These are phyloP conservation scores for Fusarium circinatum DNA, from an alignment of 2,329 filamentous ascomycete genomes.

Conservation along the genomic window DNA sequence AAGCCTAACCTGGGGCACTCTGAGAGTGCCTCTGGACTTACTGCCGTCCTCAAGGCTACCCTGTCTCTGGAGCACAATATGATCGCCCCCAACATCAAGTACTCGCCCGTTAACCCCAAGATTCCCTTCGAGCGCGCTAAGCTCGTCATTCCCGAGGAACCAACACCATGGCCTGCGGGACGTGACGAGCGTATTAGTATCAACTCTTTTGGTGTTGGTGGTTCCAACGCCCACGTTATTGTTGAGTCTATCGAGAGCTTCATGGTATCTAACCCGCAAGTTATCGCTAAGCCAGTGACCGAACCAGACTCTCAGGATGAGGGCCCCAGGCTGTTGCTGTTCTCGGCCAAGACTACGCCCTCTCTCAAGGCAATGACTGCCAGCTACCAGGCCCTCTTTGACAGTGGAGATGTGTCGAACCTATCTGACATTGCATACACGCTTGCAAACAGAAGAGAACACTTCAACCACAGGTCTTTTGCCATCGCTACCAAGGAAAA, in stretches of 20 bases:
- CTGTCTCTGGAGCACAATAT: constrained; percentile 46
- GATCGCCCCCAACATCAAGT: constrained; percentile 45
- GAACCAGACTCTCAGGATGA: not conserved
- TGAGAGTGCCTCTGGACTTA: not conserved
- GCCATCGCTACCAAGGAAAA: not conserved
- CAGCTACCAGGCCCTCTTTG: not conserved
- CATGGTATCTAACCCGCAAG: not conserved
- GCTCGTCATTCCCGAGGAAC: not conserved
- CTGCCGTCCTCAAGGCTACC: constrained; percentile 4
- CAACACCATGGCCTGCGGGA: not conserved
- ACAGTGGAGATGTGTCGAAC: not conserved
- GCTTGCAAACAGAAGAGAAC: not conserved
- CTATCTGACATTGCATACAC: not conserved
- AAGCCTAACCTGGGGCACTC: not conserved
- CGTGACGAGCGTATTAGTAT: not conserved
- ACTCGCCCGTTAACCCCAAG: not conserved
- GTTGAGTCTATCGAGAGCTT: not conserved
- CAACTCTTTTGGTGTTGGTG: not conserved
- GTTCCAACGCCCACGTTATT: not conserved
- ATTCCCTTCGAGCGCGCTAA: not conserved
- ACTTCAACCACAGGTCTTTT: not conserved
- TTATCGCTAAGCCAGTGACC: not conserved
- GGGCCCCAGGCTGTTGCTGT: not conserved
- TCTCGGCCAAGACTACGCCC: not conserved
- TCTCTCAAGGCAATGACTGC: not conserved